Evolutionary conservation across 768 basidiomycete species (phyloP).

Genomic region (Mycena olivaceomarginata): DNA sequence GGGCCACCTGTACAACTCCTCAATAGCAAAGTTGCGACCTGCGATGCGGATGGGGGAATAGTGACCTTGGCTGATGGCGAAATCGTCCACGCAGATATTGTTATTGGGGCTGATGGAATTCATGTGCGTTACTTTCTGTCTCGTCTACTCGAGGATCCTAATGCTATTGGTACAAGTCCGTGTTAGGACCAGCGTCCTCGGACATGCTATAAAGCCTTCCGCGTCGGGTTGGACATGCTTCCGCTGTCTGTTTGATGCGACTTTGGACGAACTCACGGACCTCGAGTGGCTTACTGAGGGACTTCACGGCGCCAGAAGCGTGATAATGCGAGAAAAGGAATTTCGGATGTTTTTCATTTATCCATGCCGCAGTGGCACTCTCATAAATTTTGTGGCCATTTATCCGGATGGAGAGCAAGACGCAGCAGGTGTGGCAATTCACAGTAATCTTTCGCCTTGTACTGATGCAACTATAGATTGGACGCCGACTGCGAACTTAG

Average conservation of each 20-base stretch:
- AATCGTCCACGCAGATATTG: constrained; percentile 52
- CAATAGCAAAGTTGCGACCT: constrained; percentile 12
- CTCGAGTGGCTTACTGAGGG: constrained; percentile 22
- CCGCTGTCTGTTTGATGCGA: constrained; percentile 20
- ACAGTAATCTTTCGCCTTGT: too few species aligned
- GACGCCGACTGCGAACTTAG: not conserved
- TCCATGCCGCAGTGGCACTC: constrained; percentile 3
- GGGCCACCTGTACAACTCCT: constrained; percentile 32
- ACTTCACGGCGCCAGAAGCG: not conserved
- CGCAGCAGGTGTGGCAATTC: not conserved
- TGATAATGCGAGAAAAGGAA: not conserved
- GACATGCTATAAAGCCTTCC: not conserved
- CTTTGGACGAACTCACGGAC: constrained; percentile 5
- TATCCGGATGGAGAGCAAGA: not conserved
- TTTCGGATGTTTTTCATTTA: constrained; percentile 18
- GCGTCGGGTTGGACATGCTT: constrained; percentile 27
- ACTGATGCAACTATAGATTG: not conserved
- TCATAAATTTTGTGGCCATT: constrained; percentile 20
- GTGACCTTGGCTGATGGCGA: constrained; percentile 59
- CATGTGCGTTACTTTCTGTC: constrained; percentile 12
- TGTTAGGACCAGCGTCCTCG: constrained; percentile 27
- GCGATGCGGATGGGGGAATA: constrained; percentile 51
- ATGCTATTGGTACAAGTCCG: constrained; percentile 15
- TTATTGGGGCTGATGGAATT: constrained; percentile 40
- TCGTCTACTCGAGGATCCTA: not conserved